Evolutionary conservation across 2,329 filamentous ascomycete species (phyloP).

Genomic region (Cyphellophora europaea): DNA sequence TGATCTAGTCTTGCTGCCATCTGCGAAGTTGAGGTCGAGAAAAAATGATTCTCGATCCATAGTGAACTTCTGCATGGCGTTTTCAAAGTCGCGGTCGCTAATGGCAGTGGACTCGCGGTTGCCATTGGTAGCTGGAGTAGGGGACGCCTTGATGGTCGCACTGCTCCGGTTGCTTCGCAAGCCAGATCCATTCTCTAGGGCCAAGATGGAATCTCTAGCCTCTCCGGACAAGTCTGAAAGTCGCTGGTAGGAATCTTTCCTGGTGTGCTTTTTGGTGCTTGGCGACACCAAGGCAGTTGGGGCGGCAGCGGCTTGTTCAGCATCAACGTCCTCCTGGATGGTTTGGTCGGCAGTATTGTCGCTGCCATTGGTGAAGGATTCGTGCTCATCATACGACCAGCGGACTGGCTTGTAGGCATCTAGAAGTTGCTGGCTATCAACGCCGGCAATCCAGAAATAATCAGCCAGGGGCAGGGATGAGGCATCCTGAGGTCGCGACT

Average conservation of each 20-base stretch:
- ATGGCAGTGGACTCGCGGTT: slow-evolving; percentile 30
- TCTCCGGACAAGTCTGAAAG: slow-evolving; percentile 26
- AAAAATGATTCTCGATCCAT: slow-evolving; percentile 90
- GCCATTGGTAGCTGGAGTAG: slow-evolving; percentile 13
- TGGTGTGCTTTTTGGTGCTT: slow-evolving; percentile 27
- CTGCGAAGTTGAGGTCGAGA: slow-evolving; percentile 71
- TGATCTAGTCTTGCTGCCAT: slow-evolving; percentile 23
- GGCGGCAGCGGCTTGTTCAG: slow-evolving; percentile 40
- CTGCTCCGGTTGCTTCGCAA: slow-evolving; percentile 57
- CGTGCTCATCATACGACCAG: slow-evolving; percentile 21
- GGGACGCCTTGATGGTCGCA: slow-evolving; percentile 41
- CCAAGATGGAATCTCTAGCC: slow-evolving; percentile 36
- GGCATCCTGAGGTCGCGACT: neutral
- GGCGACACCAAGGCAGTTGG: slow-evolving; percentile 1
- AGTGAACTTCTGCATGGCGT: slow-evolving; percentile 86
- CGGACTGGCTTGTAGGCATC: slow-evolving; percentile 26
- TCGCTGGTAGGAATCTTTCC: slow-evolving; percentile 31
- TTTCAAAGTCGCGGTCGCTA: slow-evolving; percentile 83
- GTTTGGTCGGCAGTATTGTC: slow-evolving; percentile 42
- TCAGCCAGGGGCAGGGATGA: slow-evolving; percentile 45
- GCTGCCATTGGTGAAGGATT: slow-evolving; percentile 25
- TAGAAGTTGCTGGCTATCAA: slow-evolving; percentile 37
- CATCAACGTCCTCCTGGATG: slow-evolving; percentile 50
- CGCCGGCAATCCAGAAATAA: slow-evolving; percentile 54
- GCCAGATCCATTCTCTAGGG: slow-evolving; percentile 37